These are phyloP conservation scores for Tolypocladium endophyticum DNA, from an alignment of 2,329 filamentous ascomycete species.

Conservation along the genomic window DNA sequence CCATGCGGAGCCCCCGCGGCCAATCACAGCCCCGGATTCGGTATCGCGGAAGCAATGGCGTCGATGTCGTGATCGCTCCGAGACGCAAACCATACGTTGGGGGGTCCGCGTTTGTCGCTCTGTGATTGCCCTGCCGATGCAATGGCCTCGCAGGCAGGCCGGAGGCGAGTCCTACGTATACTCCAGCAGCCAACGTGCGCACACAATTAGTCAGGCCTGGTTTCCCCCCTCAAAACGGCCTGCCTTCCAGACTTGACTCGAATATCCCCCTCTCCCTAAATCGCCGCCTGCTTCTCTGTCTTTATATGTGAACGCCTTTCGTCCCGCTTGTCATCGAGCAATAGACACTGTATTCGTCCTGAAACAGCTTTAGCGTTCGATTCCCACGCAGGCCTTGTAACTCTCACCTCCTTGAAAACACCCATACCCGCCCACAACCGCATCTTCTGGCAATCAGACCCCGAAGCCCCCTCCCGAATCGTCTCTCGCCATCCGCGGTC, in stretches of 20 bases:
- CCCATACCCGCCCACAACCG: not conserved
- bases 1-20: slow-evolving; percentile 12
- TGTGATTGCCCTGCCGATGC: slow-evolving; percentile 20
- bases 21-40: slow-evolving; percentile 22
- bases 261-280: not conserved
- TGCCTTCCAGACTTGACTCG: not conserved
- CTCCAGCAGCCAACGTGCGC: not conserved
- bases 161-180: not conserved
- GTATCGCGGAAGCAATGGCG: slow-evolving; percentile 39
- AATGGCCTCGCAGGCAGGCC: not conserved
- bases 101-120: slow-evolving; percentile 15
- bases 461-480: not conserved
- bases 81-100: slow-evolving; percentile 18
- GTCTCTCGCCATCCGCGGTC: not conserved
- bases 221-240: not conserved
- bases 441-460: not conserved
- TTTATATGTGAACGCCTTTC: not conserved
- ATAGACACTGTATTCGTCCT: not conserved
- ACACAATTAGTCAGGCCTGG: not conserved
- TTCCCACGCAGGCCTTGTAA: not conserved
- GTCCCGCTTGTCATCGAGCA: not conserved
- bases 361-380: not conserved
- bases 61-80: slow-evolving; percentile 40
- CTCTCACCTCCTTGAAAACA: not conserved
- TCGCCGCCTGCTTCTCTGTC: not conserved